Conservation (phyloP, 768 basidiomycete species). For the Mycena belliarum region DNA sequence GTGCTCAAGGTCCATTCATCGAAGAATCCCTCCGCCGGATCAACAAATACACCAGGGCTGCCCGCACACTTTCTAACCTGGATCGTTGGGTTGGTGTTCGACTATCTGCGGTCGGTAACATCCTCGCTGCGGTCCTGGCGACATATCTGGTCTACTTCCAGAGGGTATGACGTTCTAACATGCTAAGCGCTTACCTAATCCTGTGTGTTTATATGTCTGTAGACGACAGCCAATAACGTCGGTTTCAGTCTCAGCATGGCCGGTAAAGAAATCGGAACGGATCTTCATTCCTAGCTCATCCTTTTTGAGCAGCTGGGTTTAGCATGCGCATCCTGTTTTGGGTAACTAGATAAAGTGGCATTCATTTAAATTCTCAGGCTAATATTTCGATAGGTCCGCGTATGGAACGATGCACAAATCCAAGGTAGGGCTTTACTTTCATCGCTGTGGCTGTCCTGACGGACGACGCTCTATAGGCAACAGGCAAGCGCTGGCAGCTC, state of each 20-base stretch:
- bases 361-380: background rate
- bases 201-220: conserved; percentile 19
- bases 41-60: conserved; percentile 39
- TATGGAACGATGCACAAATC: conserved; percentile 33
- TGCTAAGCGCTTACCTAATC: conserved; percentile 35
- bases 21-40: conserved; percentile 38
- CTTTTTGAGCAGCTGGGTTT: conserved; percentile 38
- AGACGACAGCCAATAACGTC: conserved; percentile 33
- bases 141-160: conserved; percentile 17
- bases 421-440: conserved; percentile 25
- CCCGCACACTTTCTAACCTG: conserved; percentile 37
- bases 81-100: conserved; percentile 36
- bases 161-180: conserved; percentile 31
- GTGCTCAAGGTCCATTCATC: conserved; percentile 42
- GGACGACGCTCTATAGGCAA: conserved; percentile 32
- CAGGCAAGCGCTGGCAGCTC: conserved; percentile 12
- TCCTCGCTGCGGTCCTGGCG: conserved; percentile 46
- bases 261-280: conserved; percentile 3
- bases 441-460: background rate
- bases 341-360: background rate
- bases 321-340: conserved; percentile 45
- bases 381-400: conserved; percentile 20
- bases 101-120: conserved; percentile 45
- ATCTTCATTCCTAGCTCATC: background rate
- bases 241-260: conserved; percentile 47